Base-by-base conservation (phyloP, 1,139 yeast species). In the Sugiyamaella sp. region DNA sequence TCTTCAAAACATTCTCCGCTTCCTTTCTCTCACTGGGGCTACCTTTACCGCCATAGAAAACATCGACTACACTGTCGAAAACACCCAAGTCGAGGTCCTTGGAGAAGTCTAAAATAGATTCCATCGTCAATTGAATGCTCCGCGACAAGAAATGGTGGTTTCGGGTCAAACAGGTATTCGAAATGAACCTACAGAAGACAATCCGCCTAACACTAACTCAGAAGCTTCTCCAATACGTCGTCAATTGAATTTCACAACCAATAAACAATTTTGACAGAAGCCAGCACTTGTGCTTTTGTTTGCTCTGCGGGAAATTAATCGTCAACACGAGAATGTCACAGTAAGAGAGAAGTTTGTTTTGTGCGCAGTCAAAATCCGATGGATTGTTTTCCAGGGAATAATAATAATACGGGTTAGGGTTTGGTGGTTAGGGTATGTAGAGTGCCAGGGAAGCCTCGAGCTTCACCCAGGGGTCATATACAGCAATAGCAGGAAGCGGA, bases 31-130 rank as follows among this genome's bases (percentile, higher is more conserved):
- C 75, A 17, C 58, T 63, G 25, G 71, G 88, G 16, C 80, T 77
- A 25, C 96, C 97, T 8, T 88, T 78, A 5, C 96, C 95, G 59
- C 80, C 80, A 71, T 86, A 93, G 70, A 93, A 89, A n/a, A 95
- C 80, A 56, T 84, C 87, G 43, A 93, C 99, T 25, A 90, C 86
- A 55, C 79, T 84, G 73, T 93, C 99, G 66, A 93, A 80, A 57
- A 88, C 73, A 54, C 74, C 77, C 64, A 91, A 81, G 74, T 95
- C 97, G 61, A 91, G 77, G 52, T 89, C 97, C 66, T 80, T 80
- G 53, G 89, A 81, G 72, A 91, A 90, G 74, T 91, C 96, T 66
- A 93, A 81, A 65, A 95, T 81, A 51, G 86, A 79, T 62, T 93
- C 98, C 99, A 93, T 91, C 24, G 19, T 37, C 38, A 37, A 27